Evolutionary conservation across 208 protist genomes (phyloP).

Genomic region (Tetramitus jugosus): DNA sequence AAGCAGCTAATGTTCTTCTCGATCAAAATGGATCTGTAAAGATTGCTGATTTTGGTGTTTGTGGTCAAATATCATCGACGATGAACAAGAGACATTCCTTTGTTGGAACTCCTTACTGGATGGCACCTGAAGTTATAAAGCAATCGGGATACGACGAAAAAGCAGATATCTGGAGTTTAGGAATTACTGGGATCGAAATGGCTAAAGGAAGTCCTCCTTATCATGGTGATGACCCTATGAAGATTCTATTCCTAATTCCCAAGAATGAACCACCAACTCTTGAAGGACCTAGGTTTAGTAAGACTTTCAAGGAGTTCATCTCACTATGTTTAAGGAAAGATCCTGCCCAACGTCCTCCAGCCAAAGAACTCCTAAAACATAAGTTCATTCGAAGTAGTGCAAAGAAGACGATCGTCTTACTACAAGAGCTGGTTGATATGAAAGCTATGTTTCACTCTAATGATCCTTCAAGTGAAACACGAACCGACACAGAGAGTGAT

Average conservation of each 20-base stretch:
- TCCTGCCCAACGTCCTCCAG: conserved; percentile 50
- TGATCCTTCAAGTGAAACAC: neutral
- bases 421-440: conserved; percentile 56
- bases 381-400: conserved; percentile 47
- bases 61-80: conserved; percentile 50
- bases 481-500: no score
- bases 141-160: conserved; percentile 63
- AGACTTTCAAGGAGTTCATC: conserved; percentile 62
- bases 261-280: conserved; percentile 35
- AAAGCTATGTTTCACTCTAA: conserved; percentile 5
- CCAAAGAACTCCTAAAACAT: conserved; percentile 64
- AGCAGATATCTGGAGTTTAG: conserved; percentile 87
- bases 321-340: conserved; percentile 56
- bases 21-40: conserved; percentile 57
- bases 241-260: conserved; percentile 49
- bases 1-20: conserved; percentile 46
- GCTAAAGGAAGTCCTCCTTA: conserved; percentile 81
- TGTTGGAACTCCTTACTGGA: conserved; percentile 77
- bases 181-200: conserved; percentile 90
- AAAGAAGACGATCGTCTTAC: conserved; percentile 41
- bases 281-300: conserved; percentile 50
- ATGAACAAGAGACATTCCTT: conserved; percentile 69
- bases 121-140: conserved; percentile 53
- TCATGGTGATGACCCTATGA: conserved; percentile 66
- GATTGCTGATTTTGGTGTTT: conserved; percentile 82